Evolutionary conservation across 768 basidiomycete genomes (phyloP).

Genomic region (Phlegmacium glaucopus): DNA sequence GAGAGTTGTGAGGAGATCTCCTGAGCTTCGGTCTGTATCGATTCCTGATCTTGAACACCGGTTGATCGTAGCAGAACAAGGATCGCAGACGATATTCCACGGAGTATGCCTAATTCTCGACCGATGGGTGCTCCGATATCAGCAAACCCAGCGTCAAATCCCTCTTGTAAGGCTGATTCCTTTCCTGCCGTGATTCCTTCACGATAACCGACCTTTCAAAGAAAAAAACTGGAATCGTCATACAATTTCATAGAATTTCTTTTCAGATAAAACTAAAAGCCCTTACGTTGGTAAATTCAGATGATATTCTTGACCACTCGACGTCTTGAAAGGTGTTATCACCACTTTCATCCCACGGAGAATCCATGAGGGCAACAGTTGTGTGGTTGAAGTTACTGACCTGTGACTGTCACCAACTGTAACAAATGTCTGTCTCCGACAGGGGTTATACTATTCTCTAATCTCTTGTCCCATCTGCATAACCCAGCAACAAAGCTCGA

Average conservation of each 20-base stretch:
- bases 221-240: not conserved
- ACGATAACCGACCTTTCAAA: constrained; percentile 81
- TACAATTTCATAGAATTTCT: not conserved
- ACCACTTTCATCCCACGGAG: constrained; percentile 58
- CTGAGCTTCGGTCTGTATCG: constrained; percentile 42
- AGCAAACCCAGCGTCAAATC: constrained; percentile 87
- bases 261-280: not conserved
- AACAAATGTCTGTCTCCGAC: no score
- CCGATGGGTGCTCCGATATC: constrained; percentile 70
- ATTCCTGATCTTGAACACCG: constrained; percentile 7
- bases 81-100: constrained; percentile 68
- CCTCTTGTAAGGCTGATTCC: constrained; percentile 79
- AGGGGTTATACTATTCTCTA: constrained; percentile 27
- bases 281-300: constrained; percentile 68
- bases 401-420: no score
- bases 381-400: no score
- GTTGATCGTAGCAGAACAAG: constrained; percentile 47
- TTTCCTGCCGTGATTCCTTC: constrained; percentile 95
- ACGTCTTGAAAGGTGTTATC: constrained; percentile 34
- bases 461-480: constrained; percentile 54
- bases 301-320: constrained; percentile 69
- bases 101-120: constrained; percentile 70
- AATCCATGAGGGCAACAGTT: constrained; percentile 48
- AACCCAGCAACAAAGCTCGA: constrained; percentile 40
- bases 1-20: constrained; percentile 55